phyloP scores from a whole-genome alignment of 345 rosid genomes.

The Carallia brachiata region DNA sequence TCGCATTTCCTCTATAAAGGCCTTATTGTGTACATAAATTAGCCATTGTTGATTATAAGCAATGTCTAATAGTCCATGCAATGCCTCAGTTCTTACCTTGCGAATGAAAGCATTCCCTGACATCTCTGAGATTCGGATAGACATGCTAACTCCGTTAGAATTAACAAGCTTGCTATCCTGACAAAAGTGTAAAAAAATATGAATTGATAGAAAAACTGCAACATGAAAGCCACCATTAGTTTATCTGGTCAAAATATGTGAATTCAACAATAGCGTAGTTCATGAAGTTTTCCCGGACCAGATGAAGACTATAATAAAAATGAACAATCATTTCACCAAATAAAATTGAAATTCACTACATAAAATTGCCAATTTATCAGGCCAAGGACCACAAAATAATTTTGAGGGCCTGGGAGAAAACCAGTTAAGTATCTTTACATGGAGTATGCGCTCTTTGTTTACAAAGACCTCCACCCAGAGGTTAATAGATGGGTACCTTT shows the following conservation, averaged over 20 bases:
- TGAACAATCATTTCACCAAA: too few species aligned
- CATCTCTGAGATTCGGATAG: constrained; percentile 42
- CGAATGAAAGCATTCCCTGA: constrained; percentile 56
- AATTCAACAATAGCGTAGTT: neutral
- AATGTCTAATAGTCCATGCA: neutral
- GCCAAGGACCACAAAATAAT: too few species aligned
- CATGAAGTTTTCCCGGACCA: too few species aligned
- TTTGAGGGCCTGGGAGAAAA: neutral
- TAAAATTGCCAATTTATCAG: neutral
- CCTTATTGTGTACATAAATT: neutral
- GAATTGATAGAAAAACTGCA: neutral
- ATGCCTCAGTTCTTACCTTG: constrained; percentile 49
- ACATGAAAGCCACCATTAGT: neutral
- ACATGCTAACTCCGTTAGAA: constrained; percentile 32
- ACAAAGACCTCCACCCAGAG: too few species aligned
- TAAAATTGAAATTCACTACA: neutral
- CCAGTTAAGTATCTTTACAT: neutral
- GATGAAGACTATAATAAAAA: neutral
- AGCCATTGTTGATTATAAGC: neutral
- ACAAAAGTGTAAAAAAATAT: constrained; percentile 1
- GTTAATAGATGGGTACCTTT: too few species aligned
- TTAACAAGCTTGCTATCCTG: constrained; percentile 47
- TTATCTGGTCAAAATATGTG: neutral
- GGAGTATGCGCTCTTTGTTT: too few species aligned
- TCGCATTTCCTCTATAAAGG: neutral